These are phyloP conservation scores for Hyparrhenia diplandra DNA, from an alignment of 176 grass and related monocot species.

Conservation along the genomic window DNA sequence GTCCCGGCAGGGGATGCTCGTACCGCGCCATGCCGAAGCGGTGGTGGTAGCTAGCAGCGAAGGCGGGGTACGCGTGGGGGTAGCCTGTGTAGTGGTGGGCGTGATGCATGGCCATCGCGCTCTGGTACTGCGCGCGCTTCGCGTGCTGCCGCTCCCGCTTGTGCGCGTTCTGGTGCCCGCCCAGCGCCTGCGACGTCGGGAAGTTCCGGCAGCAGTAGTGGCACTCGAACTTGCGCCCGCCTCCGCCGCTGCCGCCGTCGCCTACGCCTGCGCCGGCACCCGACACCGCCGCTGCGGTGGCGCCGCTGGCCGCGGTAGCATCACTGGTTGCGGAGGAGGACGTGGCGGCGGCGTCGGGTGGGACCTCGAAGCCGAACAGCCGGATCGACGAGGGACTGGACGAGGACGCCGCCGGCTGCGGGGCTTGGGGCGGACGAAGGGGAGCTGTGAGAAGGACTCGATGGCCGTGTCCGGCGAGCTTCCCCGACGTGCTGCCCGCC, in stretches of 20 bases:
- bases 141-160: slow-evolving; percentile 80
- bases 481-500: slow-evolving; percentile 32
- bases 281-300: not conserved
- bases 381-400: slow-evolving; percentile 48
- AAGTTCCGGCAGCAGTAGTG: slow-evolving; percentile 94
- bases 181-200: slow-evolving; percentile 80
- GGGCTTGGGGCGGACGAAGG: slow-evolving; percentile 51
- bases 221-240: slow-evolving; percentile 69
- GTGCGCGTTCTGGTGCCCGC: slow-evolving; percentile 88
- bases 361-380: slow-evolving; percentile 81
- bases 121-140: slow-evolving; percentile 83
- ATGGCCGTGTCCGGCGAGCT: slow-evolving; percentile 36
- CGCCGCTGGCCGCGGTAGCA: not conserved
- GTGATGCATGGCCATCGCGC: slow-evolving; percentile 63
- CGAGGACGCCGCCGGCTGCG: not conserved
- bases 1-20: slow-evolving; percentile 24
- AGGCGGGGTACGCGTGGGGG: slow-evolving; percentile 46
- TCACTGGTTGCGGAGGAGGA: slow-evolving; percentile 24
- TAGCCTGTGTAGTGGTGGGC: slow-evolving; percentile 23
- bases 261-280: not conserved
- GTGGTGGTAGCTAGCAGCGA: slow-evolving; percentile 38
- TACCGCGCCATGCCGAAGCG: slow-evolving; percentile 41
- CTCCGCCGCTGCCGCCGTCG: slow-evolving; percentile 18
- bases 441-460: slow-evolving; percentile 85
- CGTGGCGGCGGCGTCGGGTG: slow-evolving; percentile 25